Conservation (phyloP, 345 rosid genomes). For the Gossypium ekmanianum region DNA sequence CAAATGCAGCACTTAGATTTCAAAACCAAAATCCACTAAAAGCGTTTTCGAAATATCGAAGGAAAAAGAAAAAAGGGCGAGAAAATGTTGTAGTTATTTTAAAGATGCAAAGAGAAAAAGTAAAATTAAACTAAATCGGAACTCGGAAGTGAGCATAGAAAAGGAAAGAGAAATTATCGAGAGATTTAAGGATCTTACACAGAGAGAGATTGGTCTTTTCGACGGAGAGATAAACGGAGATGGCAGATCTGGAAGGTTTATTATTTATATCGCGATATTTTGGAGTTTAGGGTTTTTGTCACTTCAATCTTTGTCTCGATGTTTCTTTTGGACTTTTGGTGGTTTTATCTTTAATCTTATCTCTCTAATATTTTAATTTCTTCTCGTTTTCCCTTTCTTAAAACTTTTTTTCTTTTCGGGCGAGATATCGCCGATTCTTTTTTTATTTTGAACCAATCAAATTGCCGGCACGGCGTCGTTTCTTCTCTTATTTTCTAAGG, state of each 20-base stretch:
- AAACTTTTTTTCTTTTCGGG: not conserved
- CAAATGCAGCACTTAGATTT: conserved; percentile 13
- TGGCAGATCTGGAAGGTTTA: conserved; percentile 26
- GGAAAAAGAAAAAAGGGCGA: not conserved
- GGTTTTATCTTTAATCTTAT: not conserved
- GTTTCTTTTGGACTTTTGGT: not conserved
- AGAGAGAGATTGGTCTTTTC: conserved; percentile 25
- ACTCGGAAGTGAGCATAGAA: not conserved
- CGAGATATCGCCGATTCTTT: conserved; percentile 16
- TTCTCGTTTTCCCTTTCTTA: not conserved
- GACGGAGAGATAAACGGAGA: conserved; percentile 46
- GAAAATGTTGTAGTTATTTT: not conserved
- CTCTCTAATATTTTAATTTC: not conserved
- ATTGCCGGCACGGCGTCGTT: not conserved
- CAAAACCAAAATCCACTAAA: not conserved
- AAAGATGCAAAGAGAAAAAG: not conserved
- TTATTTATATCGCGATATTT: conserved; percentile 51
- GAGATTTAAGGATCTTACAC: conserved; percentile 42
- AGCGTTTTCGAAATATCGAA: not conserved
- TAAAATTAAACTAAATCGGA: not conserved
- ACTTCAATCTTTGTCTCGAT: not conserved
- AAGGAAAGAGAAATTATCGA: conserved; percentile 24
- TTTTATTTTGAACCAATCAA: not conserved
- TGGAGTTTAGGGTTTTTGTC: conserved; percentile 27
- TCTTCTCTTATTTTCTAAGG: not conserved